Evolutionary conservation across 108 stramenopile genomes (phyloP).

Genomic region (Seminavis robusta): DNA sequence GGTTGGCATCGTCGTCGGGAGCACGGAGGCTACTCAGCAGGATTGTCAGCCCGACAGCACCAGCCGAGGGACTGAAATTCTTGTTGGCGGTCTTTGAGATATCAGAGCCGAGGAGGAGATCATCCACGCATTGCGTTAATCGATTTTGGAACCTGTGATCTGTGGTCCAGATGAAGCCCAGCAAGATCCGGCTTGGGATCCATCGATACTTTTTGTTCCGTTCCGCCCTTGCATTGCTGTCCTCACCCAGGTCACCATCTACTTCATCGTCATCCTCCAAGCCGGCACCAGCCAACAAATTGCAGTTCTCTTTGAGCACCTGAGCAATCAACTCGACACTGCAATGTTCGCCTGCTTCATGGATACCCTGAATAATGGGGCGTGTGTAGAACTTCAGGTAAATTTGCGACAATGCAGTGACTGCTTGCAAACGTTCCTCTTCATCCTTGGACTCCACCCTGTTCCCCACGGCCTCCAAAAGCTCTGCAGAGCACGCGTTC

Average conservation of each 20-base stretch:
- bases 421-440: slow-evolving; percentile 64
- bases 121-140: slow-evolving; percentile 34
- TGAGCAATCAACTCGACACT: slow-evolving; percentile 49
- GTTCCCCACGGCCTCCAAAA: slow-evolving; percentile 57
- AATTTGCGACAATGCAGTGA: slow-evolving; percentile 73
- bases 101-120: slow-evolving; percentile 30
- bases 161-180: too few relatives aligned
- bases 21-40: too few relatives aligned
- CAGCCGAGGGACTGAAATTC: slow-evolving; percentile 28
- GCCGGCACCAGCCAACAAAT: neutral
- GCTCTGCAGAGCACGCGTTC: slow-evolving; percentile 34
- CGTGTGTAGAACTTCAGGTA: slow-evolving; percentile 60
- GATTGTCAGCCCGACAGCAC: slow-evolving; percentile 70
- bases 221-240: neutral
- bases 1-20: too few relatives aligned
- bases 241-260: neutral
- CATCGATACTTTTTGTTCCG: slow-evolving; percentile 4
- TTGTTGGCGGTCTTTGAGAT: slow-evolving; percentile 7
- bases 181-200: neutral
- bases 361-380: slow-evolving; percentile 42
- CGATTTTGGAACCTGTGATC: too few relatives aligned
- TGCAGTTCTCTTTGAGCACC: slow-evolving; percentile 5
- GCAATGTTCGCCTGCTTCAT: slow-evolving; percentile 68
- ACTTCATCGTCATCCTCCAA: slow-evolving; percentile 13
- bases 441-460: slow-evolving; percentile 68